phyloP scores from a whole-genome alignment of 2,329 filamentous ascomycete genomes.

The Boeremia exigua region DNA sequence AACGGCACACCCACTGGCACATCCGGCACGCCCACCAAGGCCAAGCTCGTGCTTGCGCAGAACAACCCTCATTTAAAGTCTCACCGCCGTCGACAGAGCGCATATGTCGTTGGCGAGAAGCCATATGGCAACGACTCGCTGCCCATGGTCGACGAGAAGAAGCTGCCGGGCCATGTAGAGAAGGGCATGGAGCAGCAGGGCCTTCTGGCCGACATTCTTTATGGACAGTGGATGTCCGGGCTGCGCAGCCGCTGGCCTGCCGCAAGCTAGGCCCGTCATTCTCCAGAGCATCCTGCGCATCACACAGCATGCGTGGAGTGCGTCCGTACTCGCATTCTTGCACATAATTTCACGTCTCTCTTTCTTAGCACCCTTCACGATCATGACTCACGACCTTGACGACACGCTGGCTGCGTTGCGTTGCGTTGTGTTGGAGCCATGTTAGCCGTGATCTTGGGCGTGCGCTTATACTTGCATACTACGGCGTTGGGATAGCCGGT shows the following conservation, averaged over 20 bases:
- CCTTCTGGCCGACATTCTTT: slow-evolving; percentile 87
- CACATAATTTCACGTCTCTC: slow-evolving; percentile 15
- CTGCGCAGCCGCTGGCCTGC: slow-evolving; percentile 62
- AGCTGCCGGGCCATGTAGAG: slow-evolving; percentile 63
- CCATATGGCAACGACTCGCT: slow-evolving; percentile 48
- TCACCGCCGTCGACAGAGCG: slow-evolving; percentile 63
- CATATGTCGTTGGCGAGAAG: slow-evolving; percentile 52
- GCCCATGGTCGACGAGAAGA: slow-evolving; percentile 51
- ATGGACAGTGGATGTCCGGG: slow-evolving; percentile 87
- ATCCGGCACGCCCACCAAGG: slow-evolving; percentile 55
- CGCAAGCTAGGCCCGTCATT: slow-evolving; percentile 3
- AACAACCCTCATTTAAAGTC: slow-evolving; percentile 86
- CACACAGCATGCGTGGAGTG: background rate
- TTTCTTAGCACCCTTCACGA: slow-evolving; percentile 8
- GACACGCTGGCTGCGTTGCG: slow-evolving; percentile 7
- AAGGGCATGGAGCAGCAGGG: slow-evolving; percentile 92
- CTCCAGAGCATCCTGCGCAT: background rate
- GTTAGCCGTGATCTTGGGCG: background rate
- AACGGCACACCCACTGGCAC: slow-evolving; percentile 31
- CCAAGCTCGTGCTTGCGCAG: slow-evolving; percentile 77
- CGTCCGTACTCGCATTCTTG: slow-evolving; percentile 9
- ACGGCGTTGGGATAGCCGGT: background rate
- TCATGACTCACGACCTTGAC: slow-evolving; percentile 12
- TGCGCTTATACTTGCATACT: background rate
- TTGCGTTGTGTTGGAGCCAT: background rate